Base-by-base conservation (phyloP, 805 yeast genomes). In the Monosporozyma yasuniensis region DNA sequence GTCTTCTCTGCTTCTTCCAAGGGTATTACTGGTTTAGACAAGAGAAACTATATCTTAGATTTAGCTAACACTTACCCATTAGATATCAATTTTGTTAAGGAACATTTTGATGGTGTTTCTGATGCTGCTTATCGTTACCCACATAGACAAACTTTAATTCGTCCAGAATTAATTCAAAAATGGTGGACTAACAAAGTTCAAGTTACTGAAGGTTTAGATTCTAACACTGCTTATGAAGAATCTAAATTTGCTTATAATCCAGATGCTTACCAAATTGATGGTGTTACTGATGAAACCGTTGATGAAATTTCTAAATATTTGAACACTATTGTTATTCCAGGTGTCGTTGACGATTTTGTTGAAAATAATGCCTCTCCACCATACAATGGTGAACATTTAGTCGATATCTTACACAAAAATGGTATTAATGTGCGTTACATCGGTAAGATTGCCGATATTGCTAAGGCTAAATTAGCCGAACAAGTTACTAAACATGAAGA, bases 391-490 rank as follows among this genome's bases (percentile, higher is more conserved):
- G 62, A 68, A 3, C 93, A 89, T 60, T 76, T 93, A 58, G 70
- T 86, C 18, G 71, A 74, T 41, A 64, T 75, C 48, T 67, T 91
- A 68, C 99, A 93, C 67, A 78, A 77, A 54, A 72, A 74, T 49
- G 99, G 99, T 73, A 81, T 91, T 65, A 90, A 88, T 66, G 64
- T 90, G 68, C 84, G 98, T 71, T 91, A 91, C 63, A 74, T 91
- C 60, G 96, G 96, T 52, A 61, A 69, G 50, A 50, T 61, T 44
- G 60, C 67, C 49, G 61, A 64, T 38, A 56, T 68, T 34, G 69
- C 67, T 10, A 63, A 71, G 48, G 58, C 46, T 43, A 49, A 56
- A 22, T 51, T 63, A 27, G 50, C 55, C 10, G 51, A 54, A 11
- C 67, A 67, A 56, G 49, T 50, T 11, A 38, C 35, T 2, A 50